Conservation (phyloP, 75 land plant species). For the Adiantum capillusveneris region DNA sequence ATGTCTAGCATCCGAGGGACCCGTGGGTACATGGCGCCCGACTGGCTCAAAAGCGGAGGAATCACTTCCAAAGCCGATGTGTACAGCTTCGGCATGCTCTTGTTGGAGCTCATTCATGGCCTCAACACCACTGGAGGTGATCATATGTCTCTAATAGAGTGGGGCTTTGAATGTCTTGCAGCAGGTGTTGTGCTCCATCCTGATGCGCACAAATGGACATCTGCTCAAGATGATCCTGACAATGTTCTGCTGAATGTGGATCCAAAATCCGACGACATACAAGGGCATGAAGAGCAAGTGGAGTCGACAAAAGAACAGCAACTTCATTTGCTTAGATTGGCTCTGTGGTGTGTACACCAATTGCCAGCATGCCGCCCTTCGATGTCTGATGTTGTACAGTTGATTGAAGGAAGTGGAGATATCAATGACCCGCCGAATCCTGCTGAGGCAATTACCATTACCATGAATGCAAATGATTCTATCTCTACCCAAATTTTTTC, state of each 20-base stretch:
- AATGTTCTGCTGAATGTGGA: no score
- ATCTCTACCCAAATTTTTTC: no score
- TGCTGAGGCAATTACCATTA: no score
- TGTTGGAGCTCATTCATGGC: constrained; percentile 25
- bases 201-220: not conserved
- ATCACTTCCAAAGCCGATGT: constrained; percentile 23
- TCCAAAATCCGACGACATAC: not conserved
- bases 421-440: not conserved
- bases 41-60: constrained; percentile 21
- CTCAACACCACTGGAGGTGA: not conserved
- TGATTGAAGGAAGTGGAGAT: not conserved
- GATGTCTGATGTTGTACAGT: not conserved
- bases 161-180: constrained; percentile 11
- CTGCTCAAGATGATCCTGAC: not conserved
- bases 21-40: constrained; percentile 27
- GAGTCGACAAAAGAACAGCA: not conserved
- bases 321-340: not conserved
- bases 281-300: constrained; percentile 12
- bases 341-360: not conserved
- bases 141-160: constrained; percentile 12
- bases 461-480: no score
- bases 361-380: not conserved
- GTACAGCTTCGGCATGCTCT: constrained; percentile 31
- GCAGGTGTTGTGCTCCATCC: not conserved
- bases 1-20: constrained; percentile 23